Evolutionary conservation across 495 filamentous ascomycete species (phyloP).

Genomic region (Pseudotulostoma volvatum): DNA sequence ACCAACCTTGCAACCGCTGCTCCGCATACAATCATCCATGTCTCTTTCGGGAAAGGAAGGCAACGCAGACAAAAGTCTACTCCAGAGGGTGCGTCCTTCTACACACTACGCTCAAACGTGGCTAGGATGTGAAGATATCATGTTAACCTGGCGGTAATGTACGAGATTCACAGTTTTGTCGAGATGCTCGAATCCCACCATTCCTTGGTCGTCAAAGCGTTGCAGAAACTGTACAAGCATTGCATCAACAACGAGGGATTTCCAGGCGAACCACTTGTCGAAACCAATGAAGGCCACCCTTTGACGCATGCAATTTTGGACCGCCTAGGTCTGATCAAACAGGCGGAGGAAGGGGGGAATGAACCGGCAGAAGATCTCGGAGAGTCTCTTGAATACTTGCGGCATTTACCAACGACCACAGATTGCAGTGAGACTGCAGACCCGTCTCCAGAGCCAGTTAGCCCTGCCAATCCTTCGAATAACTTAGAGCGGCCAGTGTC

Average conservation of each 20-base stretch:
- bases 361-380: constrained; percentile 20
- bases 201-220: constrained; percentile 27
- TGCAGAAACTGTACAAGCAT: constrained; percentile 29
- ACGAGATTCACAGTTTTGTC: constrained; percentile 19
- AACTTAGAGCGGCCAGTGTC: constrained; percentile 11
- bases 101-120: neutral
- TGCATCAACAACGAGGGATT: constrained; percentile 30
- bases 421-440: constrained; percentile 27
- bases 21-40: constrained; percentile 32
- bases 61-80: constrained; percentile 32
- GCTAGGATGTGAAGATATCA: neutral
- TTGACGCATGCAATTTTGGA: constrained; percentile 32
- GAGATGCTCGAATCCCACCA: constrained; percentile 35
- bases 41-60: constrained; percentile 32
- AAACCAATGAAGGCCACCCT: constrained; percentile 26
- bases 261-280: constrained; percentile 28
- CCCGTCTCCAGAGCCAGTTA: constrained; percentile 25
- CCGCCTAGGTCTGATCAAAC: constrained; percentile 30
- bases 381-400: constrained; percentile 16
- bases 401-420: constrained; percentile 25
- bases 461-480: constrained; percentile 22
- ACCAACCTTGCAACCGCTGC: constrained; percentile 33
- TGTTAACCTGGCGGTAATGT: neutral
- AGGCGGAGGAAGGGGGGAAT: constrained; percentile 29
- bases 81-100: constrained; percentile 25